phyloP scores from a whole-genome alignment of 805 yeast species.

The Saturnispora sekii region DNA sequence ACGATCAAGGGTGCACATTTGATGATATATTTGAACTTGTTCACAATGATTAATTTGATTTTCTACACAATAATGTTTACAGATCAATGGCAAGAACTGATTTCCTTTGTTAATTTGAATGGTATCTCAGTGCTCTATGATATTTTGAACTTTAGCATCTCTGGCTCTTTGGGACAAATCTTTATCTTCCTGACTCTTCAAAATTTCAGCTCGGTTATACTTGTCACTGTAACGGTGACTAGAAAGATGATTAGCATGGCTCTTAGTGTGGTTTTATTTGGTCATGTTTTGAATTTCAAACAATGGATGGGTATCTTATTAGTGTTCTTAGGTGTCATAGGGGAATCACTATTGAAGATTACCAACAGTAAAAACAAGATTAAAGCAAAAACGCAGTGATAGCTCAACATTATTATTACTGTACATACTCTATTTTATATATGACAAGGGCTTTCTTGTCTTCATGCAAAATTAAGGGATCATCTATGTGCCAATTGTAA shows the following conservation, averaged over 20 bases:
- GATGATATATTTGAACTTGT: slow-evolving; percentile 58
- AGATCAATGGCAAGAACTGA: slow-evolving; percentile 41
- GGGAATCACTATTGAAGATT: slow-evolving; percentile 55
- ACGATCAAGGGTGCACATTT: slow-evolving; percentile 72
- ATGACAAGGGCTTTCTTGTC: no score
- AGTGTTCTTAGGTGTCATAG: slow-evolving; percentile 80
- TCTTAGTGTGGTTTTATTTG: slow-evolving; percentile 75
- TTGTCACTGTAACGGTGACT: slow-evolving; percentile 92
- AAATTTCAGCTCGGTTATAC: slow-evolving; percentile 70
- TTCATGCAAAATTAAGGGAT: no score
- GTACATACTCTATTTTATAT: background rate
- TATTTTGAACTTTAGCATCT: slow-evolving; percentile 54
- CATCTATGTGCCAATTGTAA: slow-evolving; percentile 32
- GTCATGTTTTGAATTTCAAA: slow-evolving; percentile 50
- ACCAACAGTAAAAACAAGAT: slow-evolving; percentile 1
- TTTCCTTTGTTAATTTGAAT: slow-evolving; percentile 33
- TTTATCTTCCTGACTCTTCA: slow-evolving; percentile 82
- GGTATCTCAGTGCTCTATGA: slow-evolving; percentile 52
- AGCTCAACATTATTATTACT: background rate
- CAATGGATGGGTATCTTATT: slow-evolving; percentile 76
- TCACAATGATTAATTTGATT: slow-evolving; percentile 38
- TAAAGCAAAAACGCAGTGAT: background rate
- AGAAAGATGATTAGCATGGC: slow-evolving; percentile 95
- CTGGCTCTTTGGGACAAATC: slow-evolving; percentile 91
- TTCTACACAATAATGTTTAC: slow-evolving; percentile 38